Evolutionary conservation across 2,329 filamentous ascomycete species (phyloP).

Genomic region (Pyrenophora teres): DNA sequence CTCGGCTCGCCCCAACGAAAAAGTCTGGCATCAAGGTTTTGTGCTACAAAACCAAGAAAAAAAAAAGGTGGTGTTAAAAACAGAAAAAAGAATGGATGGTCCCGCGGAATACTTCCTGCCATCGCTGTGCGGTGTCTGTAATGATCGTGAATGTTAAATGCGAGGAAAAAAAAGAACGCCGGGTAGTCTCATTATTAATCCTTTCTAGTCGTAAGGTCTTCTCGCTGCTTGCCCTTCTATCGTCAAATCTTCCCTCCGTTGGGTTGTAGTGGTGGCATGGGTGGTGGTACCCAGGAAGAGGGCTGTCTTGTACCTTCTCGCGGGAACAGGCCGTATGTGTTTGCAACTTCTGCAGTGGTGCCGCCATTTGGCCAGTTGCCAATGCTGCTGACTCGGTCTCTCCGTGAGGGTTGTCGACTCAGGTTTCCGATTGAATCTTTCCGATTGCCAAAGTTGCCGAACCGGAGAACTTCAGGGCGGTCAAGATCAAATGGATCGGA

Average conservation of each 20-base stretch:
- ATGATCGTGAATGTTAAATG: background rate
- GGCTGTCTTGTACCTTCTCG: constrained; percentile 22
- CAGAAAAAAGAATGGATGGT: constrained; percentile 20
- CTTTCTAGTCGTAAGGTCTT: background rate
- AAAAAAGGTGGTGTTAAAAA: background rate
- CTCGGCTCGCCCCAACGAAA: too few species aligned
- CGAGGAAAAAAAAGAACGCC: constrained; percentile 2
- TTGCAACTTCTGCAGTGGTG: background rate
- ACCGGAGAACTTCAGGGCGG: constrained; percentile 46
- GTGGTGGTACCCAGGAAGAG: constrained; percentile 21
- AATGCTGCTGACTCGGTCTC: constrained; percentile 36
- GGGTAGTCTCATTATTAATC: constrained; percentile 2
- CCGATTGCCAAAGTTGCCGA: constrained; percentile 35
- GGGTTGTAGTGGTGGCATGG: too few species aligned
- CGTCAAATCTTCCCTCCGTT: background rate
- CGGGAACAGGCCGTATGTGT: constrained; percentile 24
- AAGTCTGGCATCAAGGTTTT: too few species aligned
- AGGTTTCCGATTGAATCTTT: constrained; percentile 37
- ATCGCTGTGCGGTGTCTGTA: constrained; percentile 1
- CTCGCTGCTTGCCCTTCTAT: background rate
- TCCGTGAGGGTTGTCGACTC: constrained; percentile 33
- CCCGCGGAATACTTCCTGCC: constrained; percentile 45
- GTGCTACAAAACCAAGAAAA: too few species aligned
- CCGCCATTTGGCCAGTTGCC: constrained; percentile 31
- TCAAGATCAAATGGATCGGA: constrained; percentile 50